Percentiles rank a stretch among this genome's conserved stretches.
Conservation (phyloP, 2,329 filamentous ascomycete species). For the Stachybotrys echinatus region DNA sequence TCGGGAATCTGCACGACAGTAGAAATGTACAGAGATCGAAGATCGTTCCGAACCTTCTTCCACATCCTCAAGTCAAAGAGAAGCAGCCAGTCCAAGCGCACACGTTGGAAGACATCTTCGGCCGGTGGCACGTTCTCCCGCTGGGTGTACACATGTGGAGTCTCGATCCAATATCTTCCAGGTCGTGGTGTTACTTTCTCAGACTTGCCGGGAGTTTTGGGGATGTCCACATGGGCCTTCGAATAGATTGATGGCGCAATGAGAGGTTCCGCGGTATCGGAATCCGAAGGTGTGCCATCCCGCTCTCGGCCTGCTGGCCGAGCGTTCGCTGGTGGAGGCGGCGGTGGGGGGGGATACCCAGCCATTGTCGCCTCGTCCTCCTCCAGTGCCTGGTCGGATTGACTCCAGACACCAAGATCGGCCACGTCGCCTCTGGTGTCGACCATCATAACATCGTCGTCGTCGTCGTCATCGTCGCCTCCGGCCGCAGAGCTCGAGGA, state of each 20-base stretch:
- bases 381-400: slow-evolving; percentile 63
- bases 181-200: slow-evolving; percentile 51
- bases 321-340: slow-evolving; percentile 54
- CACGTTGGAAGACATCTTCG: slow-evolving; percentile 84
- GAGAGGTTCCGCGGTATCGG: slow-evolving; percentile 61
- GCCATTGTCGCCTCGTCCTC: slow-evolving; percentile 73
- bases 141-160: slow-evolving; percentile 63
- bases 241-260: slow-evolving; percentile 57
- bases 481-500: slow-evolving; percentile 19
- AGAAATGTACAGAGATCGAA: slow-evolving; percentile 90
- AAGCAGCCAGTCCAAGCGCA: slow-evolving; percentile 90
- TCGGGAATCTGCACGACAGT: slow-evolving; percentile 93
- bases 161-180: slow-evolving; percentile 81
- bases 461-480: slow-evolving; percentile 42
- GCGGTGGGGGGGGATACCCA: slow-evolving; percentile 62
- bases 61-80: slow-evolving; percentile 92
- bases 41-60: slow-evolving; percentile 89
- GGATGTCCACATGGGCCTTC: slow-evolving; percentile 67
- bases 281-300: slow-evolving; percentile 65
- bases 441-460: slow-evolving; percentile 57
- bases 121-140: slow-evolving; percentile 60
- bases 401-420: slow-evolving; percentile 45
- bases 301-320: slow-evolving; percentile 42
- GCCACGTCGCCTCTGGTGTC: slow-evolving; percentile 41
- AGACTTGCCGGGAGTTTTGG: slow-evolving; percentile 68